These are phyloP conservation scores for Senecio squalidus DNA, from an alignment of 140 eudicot species.

Conservation along the genomic window DNA sequence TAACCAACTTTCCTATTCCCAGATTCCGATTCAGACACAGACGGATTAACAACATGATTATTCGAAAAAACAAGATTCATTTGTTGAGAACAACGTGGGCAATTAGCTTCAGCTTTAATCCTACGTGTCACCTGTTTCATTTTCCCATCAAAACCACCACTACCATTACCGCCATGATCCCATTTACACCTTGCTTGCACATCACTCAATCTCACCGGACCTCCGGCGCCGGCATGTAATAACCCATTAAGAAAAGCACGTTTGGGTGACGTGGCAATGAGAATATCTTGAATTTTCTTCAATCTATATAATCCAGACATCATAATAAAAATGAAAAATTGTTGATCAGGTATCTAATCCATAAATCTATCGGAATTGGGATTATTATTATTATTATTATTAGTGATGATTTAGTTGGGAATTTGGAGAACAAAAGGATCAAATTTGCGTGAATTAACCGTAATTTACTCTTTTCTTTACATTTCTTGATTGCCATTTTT, in stretches of 20 bases:
- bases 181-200: slow-evolving; percentile 65
- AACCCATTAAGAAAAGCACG: slow-evolving; percentile 29
- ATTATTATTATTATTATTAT: slow-evolving; percentile 20
- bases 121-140: slow-evolving; percentile 36
- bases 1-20: slow-evolving; percentile 30
- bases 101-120: slow-evolving; percentile 84
- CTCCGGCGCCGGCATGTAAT: slow-evolving; percentile 13
- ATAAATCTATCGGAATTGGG: slow-evolving; percentile 32
- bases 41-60: slow-evolving; percentile 40
- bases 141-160: slow-evolving; percentile 24
- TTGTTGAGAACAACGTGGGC: slow-evolving; percentile 81
- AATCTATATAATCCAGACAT: slow-evolving; percentile 66
- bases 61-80: slow-evolving; percentile 74
- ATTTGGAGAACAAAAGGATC: background rate
- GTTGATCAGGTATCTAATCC: slow-evolving; percentile 20
- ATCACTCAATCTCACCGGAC: slow-evolving; percentile 28
- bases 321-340: slow-evolving; percentile 11
- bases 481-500: slow-evolving; percentile 28
- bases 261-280: slow-evolving; percentile 4
- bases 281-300: slow-evolving; percentile 33
- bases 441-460: slow-evolving; percentile 16
- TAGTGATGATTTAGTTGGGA: slow-evolving; percentile 8
- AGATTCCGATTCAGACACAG: slow-evolving; percentile 19
- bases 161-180: slow-evolving; percentile 50
- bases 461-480: slow-evolving; percentile 24